Conservation (phyloP, 192 early-diverging fungal genomes). For the Phycomyces blakesleeanus region DNA sequence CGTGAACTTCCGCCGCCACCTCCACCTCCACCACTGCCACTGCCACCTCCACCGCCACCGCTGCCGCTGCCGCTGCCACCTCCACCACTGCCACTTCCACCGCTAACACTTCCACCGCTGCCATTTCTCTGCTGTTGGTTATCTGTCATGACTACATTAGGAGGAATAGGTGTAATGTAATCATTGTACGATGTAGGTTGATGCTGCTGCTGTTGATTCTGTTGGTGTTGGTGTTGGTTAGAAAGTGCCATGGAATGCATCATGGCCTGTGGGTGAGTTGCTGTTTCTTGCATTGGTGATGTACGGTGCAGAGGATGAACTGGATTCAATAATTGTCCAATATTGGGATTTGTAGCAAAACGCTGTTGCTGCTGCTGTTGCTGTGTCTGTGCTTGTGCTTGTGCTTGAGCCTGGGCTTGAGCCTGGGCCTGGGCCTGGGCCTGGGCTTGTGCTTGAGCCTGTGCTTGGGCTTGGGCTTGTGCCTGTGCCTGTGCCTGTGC, state of each 20-base stretch:
- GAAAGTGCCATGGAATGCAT: background rate
- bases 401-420: background rate
- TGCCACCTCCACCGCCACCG: too few relatives aligned
- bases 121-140: background rate
- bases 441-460: background rate
- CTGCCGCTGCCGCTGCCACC: too few relatives aligned
- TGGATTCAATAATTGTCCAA: conserved; percentile 32
- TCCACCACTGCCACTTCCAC: too few relatives aligned
- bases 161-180: background rate
- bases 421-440: background rate
- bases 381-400: conserved; percentile 3
- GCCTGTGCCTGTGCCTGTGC: background rate
- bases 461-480: background rate
- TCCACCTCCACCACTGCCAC: too few relatives aligned
- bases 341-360: conserved; percentile 23
- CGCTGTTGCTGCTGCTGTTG: background rate
- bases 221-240: too few relatives aligned
- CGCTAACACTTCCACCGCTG: too few relatives aligned
- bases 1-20: background rate
- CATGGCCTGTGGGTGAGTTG: background rate
- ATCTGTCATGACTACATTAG: background rate
- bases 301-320: conserved; percentile 18
- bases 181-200: background rate
- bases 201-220: too few relatives aligned
- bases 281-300: background rate